phyloP scores from a whole-genome alignment of 106 monocot species.

The Hemerocallis citrina region DNA sequence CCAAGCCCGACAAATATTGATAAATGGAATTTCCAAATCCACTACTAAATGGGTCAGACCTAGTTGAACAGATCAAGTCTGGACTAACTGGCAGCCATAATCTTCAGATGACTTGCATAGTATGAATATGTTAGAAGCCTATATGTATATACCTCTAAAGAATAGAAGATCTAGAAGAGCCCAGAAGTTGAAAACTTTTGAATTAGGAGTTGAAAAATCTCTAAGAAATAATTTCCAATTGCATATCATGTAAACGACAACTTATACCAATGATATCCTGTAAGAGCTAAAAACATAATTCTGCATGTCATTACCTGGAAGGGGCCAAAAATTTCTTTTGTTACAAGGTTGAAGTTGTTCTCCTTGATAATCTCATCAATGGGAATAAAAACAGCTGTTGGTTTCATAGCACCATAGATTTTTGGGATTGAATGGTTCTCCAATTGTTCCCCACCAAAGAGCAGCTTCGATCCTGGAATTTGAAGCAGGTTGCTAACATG shows the following conservation, averaged over 20 bases:
- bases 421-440: constrained; percentile 81
- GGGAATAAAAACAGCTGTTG: constrained; percentile 86
- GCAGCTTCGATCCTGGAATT: constrained; percentile 80
- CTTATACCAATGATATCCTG: neutral
- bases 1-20: too few species aligned
- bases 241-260: neutral
- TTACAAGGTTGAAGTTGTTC: constrained; percentile 67
- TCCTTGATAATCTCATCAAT: constrained; percentile 65
- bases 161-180: too few species aligned
- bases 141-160: too few species aligned
- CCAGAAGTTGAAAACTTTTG: too few species aligned
- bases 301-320: constrained; percentile 61
- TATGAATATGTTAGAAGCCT: too few species aligned
- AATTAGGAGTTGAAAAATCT: too few species aligned
- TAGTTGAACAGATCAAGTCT: too few species aligned
- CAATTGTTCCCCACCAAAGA: constrained; percentile 78
- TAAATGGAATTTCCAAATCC: too few species aligned
- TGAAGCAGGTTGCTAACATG: constrained; percentile 65
- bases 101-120: too few species aligned
- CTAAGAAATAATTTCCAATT: neutral
- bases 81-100: too few species aligned
- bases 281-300: neutral
- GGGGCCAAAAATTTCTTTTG: constrained; percentile 88
- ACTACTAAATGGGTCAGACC: too few species aligned
- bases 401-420: constrained; percentile 75